phyloP scores from a whole-genome alignment of 805 yeast species.

The Starmerella bombi region DNA sequence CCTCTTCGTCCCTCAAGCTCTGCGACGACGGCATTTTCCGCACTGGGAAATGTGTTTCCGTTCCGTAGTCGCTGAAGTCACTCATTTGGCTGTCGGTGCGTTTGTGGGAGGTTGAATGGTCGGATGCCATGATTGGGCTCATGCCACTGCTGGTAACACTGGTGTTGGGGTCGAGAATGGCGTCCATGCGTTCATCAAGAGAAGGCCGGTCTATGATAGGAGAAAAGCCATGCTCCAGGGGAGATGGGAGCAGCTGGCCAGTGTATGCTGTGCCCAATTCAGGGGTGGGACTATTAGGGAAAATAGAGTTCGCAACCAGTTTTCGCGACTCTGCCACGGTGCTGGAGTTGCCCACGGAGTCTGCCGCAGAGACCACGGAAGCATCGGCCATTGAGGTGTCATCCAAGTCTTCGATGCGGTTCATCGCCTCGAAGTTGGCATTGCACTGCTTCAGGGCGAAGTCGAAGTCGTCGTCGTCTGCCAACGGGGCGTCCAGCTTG shows the following conservation, averaged over 20 bases:
- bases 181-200: slow-evolving; percentile 17
- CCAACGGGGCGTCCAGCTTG: slow-evolving; percentile 5
- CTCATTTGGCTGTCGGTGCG: slow-evolving; percentile 14
- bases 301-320: background rate
- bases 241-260: slow-evolving; percentile 8
- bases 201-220: slow-evolving; percentile 14
- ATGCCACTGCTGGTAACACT: slow-evolving; percentile 8
- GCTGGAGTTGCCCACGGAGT: background rate
- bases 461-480: slow-evolving; percentile 8
- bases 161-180: slow-evolving; percentile 11
- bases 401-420: background rate
- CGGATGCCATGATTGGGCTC: slow-evolving; percentile 12
- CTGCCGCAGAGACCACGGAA: background rate
- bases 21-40: background rate
- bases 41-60: slow-evolving; percentile 6
- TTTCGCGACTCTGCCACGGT: background rate
- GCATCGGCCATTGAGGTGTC: background rate
- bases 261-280: slow-evolving; percentile 2
- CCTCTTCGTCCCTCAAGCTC: background rate
- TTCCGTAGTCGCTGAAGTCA: slow-evolving; percentile 12
- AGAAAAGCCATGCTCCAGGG: slow-evolving; percentile 2
- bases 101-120: slow-evolving; percentile 5
- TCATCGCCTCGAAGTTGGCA: background rate
- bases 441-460: slow-evolving; percentile 2
- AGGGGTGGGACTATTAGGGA: background rate